Evolutionary conservation across 1,284 basidiomycete genomes (phyloP), one percentile per base, ranked within the genome.

Genomic region (Trichosporon coremiiforme): DNA sequence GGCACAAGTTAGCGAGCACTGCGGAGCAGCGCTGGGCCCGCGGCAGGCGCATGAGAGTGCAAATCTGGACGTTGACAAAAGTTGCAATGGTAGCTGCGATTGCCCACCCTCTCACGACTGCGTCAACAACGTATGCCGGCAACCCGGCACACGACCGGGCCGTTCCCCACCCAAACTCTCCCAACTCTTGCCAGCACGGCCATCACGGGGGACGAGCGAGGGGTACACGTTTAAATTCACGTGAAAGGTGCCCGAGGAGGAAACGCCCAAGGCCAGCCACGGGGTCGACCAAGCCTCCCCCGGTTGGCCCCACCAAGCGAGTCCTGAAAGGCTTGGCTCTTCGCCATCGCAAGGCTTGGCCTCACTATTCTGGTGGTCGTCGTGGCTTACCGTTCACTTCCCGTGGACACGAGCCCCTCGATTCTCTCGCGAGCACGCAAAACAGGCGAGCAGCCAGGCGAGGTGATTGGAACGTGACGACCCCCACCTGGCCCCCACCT

Each of bases 171-270:
- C 20, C 50, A 53, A 7, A 20, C 9, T 62, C 17, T 35, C 57
- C 6, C 33, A 35, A 35, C 33, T 35, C 33, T 35, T 35, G 33
- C 33, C 33, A 22, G 20, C 57, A 33, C 31, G 57, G 31, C 17
- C 57, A 62, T 62, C 57, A 62, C 29, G 57, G 29, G 57, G 57
- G 57, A 62, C 29, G 31, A 62, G 57, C 57, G 31, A 62, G 29
- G 57, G 57, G 57, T 33, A 33, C 57, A 62, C 57, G 57, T 62
- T 62, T 62, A 31, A 62, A 35, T 62, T 62, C 57, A 62, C 57
- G 57, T 62, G 57, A 20, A 20, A 53, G 50, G 50, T 25, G n/a
- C 9, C 50, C 20, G 50, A 13, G 22, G 50, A 20, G 20, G 50
- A 20, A 25, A 53, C 50, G 50, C 50, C 29, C 57, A 35, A 33